Conservation (phyloP, 331 rosid species). For the Stylosanthes scabra region DNA sequence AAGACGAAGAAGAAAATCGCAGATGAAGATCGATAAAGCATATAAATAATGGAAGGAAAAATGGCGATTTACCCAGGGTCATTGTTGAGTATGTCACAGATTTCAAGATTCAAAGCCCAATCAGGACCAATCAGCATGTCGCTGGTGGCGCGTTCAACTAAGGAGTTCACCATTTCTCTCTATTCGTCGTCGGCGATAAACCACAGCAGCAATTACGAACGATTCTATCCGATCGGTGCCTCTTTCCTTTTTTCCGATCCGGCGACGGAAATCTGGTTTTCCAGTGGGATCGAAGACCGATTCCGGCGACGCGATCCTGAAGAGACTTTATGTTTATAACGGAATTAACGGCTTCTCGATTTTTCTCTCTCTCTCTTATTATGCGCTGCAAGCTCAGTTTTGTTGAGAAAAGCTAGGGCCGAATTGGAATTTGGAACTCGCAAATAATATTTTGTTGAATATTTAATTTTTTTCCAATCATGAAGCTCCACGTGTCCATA, state of each 20-base stretch:
- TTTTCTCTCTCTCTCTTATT: conserved; percentile 35
- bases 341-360: conserved; percentile 44
- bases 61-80: conserved; percentile 83
- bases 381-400: conserved; percentile 46
- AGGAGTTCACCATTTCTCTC: conserved; percentile 74
- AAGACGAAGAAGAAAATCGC: not conserved
- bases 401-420: conserved; percentile 53
- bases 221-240: conserved; percentile 21
- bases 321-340: not conserved
- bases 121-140: conserved; percentile 98
- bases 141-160: conserved; percentile 96
- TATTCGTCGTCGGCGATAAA: conserved; percentile 23
- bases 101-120: conserved; percentile 99
- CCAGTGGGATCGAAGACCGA: conserved; percentile 31
- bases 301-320: conserved; percentile 39
- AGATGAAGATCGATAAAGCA: no score
- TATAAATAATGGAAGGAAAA: no score
- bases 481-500: no score
- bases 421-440: conserved; percentile 19
- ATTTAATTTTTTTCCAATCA: no score
- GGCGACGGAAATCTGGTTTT: conserved; percentile 32
- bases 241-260: conserved; percentile 38
- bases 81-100: conserved; percentile 91
- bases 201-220: not conserved
- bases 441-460: not conserved